Base-by-base conservation (phyloP, 2,329 filamentous ascomycete species). In the Trichoderma citrinoviride region DNA sequence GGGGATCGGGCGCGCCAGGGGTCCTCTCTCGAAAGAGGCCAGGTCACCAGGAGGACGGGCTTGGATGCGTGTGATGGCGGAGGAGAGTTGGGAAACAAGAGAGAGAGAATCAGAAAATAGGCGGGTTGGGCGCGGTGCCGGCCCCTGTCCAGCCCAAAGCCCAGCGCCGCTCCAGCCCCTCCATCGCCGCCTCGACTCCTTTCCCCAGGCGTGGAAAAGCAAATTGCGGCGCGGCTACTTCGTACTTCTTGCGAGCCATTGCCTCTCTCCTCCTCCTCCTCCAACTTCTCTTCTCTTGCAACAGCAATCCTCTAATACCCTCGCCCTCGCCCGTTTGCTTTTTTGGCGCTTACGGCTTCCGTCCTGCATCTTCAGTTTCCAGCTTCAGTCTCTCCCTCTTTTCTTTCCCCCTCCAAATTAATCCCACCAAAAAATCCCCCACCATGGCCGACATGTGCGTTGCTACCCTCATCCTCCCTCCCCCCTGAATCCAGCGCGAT, bases 371-470 rank as follows among this genome's bases (percentile, higher is more conserved):
- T 60, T 56, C 68, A 46, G 68, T 57, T 58, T 66, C 66, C 55
- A 67, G 67, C 66, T 67, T 71, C 69, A 67, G 50, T 61, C 60
- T 44, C 64, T 29, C n/a, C n/a, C 37, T 25, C 67, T 41, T 65
- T 29, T 33, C 19, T 67, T 44, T 52, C 19, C n/a, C 25, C 44
- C 44, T 61, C 21, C 21, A 61, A 23, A 61, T 54, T 23, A 54
- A 61, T 54, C 65, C 61, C 65, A 61, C 65, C 65, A 46, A 52
- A 56, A 44, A 25, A 37, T 52, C 69, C 71, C 73, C 75, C 75
- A 77, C 74, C 72, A 79, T 79, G 77, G 73, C 73, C 70, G 74
- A 79, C 71, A 73, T 74, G 77, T 79, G 71, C 76, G 77, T 76
- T 37, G 67, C 55, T 29, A 15, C 29, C 61, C 49, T 64, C 54